Evolutionary conservation across 2,329 filamentous ascomycete species (phyloP).

Genomic region (Phyllosticta citrichinensis): DNA sequence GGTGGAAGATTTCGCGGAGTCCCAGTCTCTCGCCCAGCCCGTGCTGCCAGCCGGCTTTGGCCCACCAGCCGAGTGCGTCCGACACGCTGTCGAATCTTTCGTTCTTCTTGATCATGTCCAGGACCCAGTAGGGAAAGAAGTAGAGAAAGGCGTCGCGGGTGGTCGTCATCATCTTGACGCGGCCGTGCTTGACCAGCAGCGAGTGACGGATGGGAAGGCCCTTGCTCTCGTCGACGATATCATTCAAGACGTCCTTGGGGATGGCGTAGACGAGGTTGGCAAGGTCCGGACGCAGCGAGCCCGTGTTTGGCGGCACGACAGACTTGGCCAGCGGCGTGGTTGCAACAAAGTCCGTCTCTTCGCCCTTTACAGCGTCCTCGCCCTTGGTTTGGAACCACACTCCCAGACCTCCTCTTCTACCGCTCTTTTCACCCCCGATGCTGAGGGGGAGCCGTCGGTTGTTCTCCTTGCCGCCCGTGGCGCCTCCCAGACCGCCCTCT

Average conservation of each 20-base stretch:
- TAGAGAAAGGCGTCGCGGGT: constrained; percentile 92
- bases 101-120: constrained; percentile 72
- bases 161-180: constrained; percentile 69
- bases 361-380: constrained; percentile 68
- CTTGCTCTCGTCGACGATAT: constrained; percentile 66
- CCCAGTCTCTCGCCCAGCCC: constrained; percentile 70
- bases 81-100: constrained; percentile 77
- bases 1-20: constrained; percentile 55
- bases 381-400: constrained; percentile 87
- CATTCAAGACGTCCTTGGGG: constrained; percentile 81
- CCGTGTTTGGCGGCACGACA: constrained; percentile 48
- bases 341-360: constrained; percentile 87
- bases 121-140: constrained; percentile 83
- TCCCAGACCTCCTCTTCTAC: constrained; percentile 67
- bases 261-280: constrained; percentile 78
- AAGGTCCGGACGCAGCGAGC: constrained; percentile 56
- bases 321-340: constrained; percentile 57
- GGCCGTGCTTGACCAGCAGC: constrained; percentile 63
- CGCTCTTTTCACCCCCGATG: constrained; percentile 45
- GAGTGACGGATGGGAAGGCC: constrained; percentile 65
- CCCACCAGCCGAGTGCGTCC: constrained; percentile 90
- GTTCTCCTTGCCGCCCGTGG: constrained; percentile 41
- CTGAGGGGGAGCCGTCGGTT: constrained; percentile 37
- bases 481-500: constrained; percentile 56
- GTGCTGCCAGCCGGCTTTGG: constrained; percentile 84